Evolutionary conservation across 75 land plant genomes (phyloP), one percentile per base, ranked within the genome.

Genomic region (Selaginella tamariscina): DNA sequence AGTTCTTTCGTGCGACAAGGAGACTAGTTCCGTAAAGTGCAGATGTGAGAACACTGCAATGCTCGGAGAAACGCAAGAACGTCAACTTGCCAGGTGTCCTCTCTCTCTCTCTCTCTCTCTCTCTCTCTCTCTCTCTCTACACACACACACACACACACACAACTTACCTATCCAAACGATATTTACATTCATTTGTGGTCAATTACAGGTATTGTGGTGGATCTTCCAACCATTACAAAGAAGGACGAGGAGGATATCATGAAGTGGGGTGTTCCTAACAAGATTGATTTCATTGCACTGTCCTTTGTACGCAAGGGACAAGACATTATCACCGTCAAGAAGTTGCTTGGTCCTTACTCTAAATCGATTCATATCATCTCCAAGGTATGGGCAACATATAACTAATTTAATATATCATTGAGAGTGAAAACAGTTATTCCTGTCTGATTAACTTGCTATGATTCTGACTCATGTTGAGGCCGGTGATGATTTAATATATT

Each of bases 291-390:
- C 66, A 79, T 79, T 68, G 86, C 86, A 18, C 74, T 81, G 26
- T 85, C 87, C 0, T 85, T 82, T 73, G 84, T 84, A 22, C 81
- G 86, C 13, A 84, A 84, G 65, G 86, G 86, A 18, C 74, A 76
- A 23, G 86, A 84, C 32, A 70, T 84, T 39, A 69, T 81, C 13
- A 75, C 77, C 33, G 82, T 84, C 24, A 62, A 80, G 56, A 73
- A 82, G 68, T 54, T 84, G 27, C 84, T 84, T n/a, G 86, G 86
- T 15, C 29, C 63, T n/a, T 74, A 82, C 70, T 62, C 79, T 0
- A 84, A 76, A 56, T 71, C 49, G 24, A 74, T 81, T 39, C 66
- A 78, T 21, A 76, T 81, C 68, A 84, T 84, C 69, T 84, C 81
- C 49, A 84, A 84, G 86, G 86, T 84, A 33, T 30, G 15, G 20